A percentile compares a stretch with the other conserved stretches of the same genome.
Conservation (phyloP, 805 yeast genomes). For the Metschnikowia matae region DNA sequence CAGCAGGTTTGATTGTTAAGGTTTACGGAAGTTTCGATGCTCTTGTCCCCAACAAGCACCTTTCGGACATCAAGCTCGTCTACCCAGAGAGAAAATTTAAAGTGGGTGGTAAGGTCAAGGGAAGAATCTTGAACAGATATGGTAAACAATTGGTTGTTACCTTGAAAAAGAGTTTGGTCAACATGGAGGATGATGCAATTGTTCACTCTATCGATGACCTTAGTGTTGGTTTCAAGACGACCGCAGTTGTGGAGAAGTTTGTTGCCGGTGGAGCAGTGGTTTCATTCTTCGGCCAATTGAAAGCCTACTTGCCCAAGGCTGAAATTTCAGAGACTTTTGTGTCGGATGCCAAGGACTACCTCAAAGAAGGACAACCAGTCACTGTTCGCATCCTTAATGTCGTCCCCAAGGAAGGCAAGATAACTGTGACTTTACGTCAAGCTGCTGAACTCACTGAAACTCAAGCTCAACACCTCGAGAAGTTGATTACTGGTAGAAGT, state of each 20-base stretch:
- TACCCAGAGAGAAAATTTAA: slow-evolving; percentile 93
- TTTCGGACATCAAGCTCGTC: slow-evolving; percentile 77
- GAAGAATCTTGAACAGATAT: slow-evolving; percentile 57
- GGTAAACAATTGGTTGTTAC: slow-evolving; percentile 57
- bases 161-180: slow-evolving; percentile 78
- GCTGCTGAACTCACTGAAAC: slow-evolving; percentile 48
- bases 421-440: slow-evolving; percentile 72
- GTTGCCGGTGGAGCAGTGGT: slow-evolving; percentile 77
- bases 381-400: slow-evolving; percentile 58
- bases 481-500: slow-evolving; percentile 57
- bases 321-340: slow-evolving; percentile 91
- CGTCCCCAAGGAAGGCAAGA: slow-evolving; percentile 48
- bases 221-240: slow-evolving; percentile 47
- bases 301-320: slow-evolving; percentile 77
- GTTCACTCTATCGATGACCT: slow-evolving; percentile 38
- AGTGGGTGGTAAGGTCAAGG: slow-evolving; percentile 75
- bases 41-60: slow-evolving; percentile 65
- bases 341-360: slow-evolving; percentile 67
- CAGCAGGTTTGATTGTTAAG: slow-evolving; percentile 67
- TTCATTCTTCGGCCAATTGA: slow-evolving; percentile 72
- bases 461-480: slow-evolving; percentile 43
- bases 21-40: slow-evolving; percentile 69
- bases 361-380: slow-evolving; percentile 82
- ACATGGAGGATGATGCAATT: slow-evolving; percentile 53
- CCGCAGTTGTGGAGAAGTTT: slow-evolving; percentile 71